Percentiles rank a stretch among this genome's conserved stretches.
These are phyloP conservation scores for Discostella pseudostelligera DNA, from an alignment of 108 stramenopile species.

Conservation along the genomic window DNA sequence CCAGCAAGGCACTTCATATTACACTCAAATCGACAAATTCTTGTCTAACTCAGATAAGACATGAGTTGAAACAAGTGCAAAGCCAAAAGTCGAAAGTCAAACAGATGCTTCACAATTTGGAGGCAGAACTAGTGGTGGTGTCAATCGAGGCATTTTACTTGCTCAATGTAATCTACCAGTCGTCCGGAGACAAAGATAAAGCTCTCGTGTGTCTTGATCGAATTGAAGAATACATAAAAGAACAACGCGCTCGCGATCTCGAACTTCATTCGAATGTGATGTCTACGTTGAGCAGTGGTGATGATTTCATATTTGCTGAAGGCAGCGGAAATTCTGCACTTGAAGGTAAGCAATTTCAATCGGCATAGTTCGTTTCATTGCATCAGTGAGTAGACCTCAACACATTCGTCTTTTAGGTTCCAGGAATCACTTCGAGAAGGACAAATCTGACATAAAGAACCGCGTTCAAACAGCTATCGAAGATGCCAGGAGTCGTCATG, in stretches of 20 bases:
- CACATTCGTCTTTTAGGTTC: constrained; percentile 7
- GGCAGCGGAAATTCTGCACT: constrained; percentile 6
- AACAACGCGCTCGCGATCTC: constrained; percentile 32
- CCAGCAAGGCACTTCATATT: constrained; percentile 32
- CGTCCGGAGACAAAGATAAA: constrained; percentile 18
- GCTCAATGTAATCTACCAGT: constrained; percentile 23
- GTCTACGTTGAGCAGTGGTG: constrained; percentile 14
- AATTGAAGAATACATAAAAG: constrained; percentile 40
- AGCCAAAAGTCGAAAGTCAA: constrained; percentile 12
- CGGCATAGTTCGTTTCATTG: background rate
- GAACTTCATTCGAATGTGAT: constrained; percentile 24
- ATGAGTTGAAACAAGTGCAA: constrained; percentile 2
- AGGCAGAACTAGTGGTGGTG: constrained; percentile 37
- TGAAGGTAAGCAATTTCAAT: constrained; percentile 9
- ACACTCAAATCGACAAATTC: constrained; percentile 31
- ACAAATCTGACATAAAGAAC: constrained; percentile 38
- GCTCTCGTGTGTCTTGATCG: constrained; percentile 34
- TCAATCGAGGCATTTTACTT: constrained; percentile 46
- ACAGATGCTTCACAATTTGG: constrained; percentile 38
- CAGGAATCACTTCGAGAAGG: constrained; percentile 23
- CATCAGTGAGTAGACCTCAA: background rate
- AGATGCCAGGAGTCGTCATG: constrained; percentile 20
- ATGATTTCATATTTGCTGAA: constrained; percentile 28
- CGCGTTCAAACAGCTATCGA: constrained; percentile 22
- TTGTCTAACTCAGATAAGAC: constrained; percentile 34